phyloP scores from a whole-genome alignment of 352 stramenopile species.

The Plasmopara viticola region DNA sequence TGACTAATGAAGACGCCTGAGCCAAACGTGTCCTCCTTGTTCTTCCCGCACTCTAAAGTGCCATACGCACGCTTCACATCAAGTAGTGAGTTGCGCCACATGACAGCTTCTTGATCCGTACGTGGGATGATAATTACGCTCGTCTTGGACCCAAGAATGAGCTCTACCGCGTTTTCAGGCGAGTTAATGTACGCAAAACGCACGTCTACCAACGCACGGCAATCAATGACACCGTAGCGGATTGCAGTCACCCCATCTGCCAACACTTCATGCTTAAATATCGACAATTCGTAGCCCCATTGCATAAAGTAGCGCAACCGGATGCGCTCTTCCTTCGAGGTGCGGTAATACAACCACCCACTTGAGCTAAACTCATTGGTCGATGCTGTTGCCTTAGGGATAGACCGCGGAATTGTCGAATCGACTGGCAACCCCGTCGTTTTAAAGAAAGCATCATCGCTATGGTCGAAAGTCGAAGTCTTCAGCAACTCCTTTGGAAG shows the following conservation, averaged over 20 bases:
- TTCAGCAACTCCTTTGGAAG: constrained; percentile 83
- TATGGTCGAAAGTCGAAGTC: constrained; percentile 65
- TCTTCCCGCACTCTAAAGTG: constrained; percentile 64
- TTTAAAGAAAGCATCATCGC: constrained; percentile 32
- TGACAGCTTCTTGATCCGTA: constrained; percentile 78
- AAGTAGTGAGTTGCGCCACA: constrained; percentile 74
- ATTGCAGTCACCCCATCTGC: constrained; percentile 71
- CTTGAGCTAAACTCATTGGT: constrained; percentile 56
- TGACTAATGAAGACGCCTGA: constrained; percentile 79
- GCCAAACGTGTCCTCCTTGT: constrained; percentile 68
- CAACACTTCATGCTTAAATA: constrained; percentile 86
- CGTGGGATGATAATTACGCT: constrained; percentile 79
- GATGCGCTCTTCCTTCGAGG: constrained; percentile 73
- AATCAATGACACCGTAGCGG: constrained; percentile 84
- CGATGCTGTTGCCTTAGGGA: constrained; percentile 13
- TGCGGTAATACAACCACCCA: constrained; percentile 84
- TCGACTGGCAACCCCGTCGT: constrained; percentile 23
- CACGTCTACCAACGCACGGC: constrained; percentile 71
- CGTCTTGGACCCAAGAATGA: constrained; percentile 68
- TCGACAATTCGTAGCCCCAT: constrained; percentile 83
- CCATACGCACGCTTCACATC: constrained; percentile 82
- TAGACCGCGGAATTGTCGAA: constrained; percentile 6
- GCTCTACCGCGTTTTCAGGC: constrained; percentile 78
- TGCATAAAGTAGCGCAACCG: constrained; percentile 83
- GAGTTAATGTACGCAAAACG: constrained; percentile 81